Evolutionary conservation across 2,329 filamentous ascomycete species (phyloP), one percentile per base, ranked within the genome.

Genomic region (Neofusicoccum kwambonambiense): DNA sequence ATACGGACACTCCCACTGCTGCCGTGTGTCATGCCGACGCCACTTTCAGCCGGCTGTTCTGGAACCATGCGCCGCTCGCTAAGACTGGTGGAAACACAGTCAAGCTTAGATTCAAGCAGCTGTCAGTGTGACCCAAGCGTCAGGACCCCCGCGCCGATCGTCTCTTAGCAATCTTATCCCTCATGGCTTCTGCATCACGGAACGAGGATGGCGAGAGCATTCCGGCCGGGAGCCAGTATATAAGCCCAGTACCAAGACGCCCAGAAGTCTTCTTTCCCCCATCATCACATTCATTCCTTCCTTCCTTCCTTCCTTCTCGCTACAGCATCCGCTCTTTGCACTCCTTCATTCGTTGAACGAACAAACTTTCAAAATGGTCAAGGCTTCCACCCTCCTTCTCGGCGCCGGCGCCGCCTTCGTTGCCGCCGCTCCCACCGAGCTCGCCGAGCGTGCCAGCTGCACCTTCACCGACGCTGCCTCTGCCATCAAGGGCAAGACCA

Each of bases 401-500:
- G 63, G 63, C 54, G 63, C 63, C 49, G 54, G 63, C 63, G 63
- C 63, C 63, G 63, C 63, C 37, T 37, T 58, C 54, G 54, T 50
- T 50, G 47, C 54, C 34, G 63, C 63, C 35, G 62, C 62, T 44
- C 62, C 62, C 50, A 45, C 62, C 9, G 35, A 49, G 49, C 50
- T 64, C 9, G 50, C 49, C 31, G 51, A 52, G 19, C 51, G 50
- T 17, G 22, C 50, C 34, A 22, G 22, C 51, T 67, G 66, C 60
- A 67, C 66, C 64, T 67, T 67, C 60, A 62, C 63, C 47, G 70
- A 70, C 27, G 67, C 70, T 41, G 64, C 54, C 45, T 54, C 50
- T 7, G 64, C 64, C 27, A 64, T 58, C 42, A 61, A 56, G 39
- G 54, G 60, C 64, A 63, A 67, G 64, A 51, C 50, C 3, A 51